A percentile compares a stretch with the other conserved stretches of the same genome.
phyloP scores from a whole-genome alignment of 1,284 basidiomycete genomes.

The Blastosporella zonata region DNA sequence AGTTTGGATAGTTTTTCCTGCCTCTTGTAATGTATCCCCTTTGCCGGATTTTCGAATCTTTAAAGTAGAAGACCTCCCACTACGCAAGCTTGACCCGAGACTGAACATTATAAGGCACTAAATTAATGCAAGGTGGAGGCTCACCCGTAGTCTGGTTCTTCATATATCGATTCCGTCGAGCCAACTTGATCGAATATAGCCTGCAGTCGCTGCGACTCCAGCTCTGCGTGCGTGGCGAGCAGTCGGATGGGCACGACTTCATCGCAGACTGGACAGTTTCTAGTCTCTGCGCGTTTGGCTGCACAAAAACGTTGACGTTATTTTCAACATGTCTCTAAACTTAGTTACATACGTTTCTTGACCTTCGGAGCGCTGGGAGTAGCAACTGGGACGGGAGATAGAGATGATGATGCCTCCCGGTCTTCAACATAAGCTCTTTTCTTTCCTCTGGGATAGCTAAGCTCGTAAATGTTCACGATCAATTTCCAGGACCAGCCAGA shows the following conservation, averaged over 20 bases:
- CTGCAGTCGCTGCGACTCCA: conserved; percentile 66
- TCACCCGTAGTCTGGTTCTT: conserved; percentile 49
- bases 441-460: conserved; percentile 26
- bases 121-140: conserved; percentile 20
- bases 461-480: conserved; percentile 10
- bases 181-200: conserved; percentile 63
- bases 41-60: conserved; percentile 54
- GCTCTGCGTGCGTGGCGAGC: conserved; percentile 54
- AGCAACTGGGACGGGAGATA: conserved; percentile 20
- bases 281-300: conserved; percentile 72
- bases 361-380: conserved; percentile 10
- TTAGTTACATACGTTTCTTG: conserved; percentile 26
- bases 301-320: conserved; percentile 2
- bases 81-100: conserved; percentile 37
- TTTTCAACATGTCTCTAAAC: neutral
- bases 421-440: conserved; percentile 27
- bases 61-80: conserved; percentile 56
- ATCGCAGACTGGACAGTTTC: conserved; percentile 67
- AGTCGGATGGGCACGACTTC: conserved; percentile 70
- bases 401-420: conserved; percentile 21
- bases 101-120: conserved; percentile 14
- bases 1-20: conserved; percentile 50
- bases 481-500: conserved; percentile 7
- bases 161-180: conserved; percentile 33
- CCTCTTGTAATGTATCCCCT: conserved; percentile 35